Base-by-base conservation (phyloP, 2,329 filamentous ascomycete genomes). In the Botryotinia calthae region DNA sequence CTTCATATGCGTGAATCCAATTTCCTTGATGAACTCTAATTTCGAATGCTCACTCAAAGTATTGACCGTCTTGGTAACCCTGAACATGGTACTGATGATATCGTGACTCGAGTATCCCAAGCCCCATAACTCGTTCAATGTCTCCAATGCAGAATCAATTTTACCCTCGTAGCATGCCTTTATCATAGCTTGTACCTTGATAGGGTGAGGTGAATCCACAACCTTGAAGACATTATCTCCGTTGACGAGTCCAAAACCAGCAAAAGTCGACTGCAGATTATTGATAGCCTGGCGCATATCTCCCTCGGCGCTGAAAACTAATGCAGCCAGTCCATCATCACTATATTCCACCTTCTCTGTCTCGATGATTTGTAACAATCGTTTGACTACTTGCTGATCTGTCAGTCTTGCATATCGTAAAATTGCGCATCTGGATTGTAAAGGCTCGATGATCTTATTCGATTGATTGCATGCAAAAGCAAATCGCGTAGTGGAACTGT, bases 281-380 rank as follows among this genome's bases (percentile, higher is more conserved):
- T 99, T 99, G 86, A 99, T 97, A 51, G 96, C 96, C 84, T 99
- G 96, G 74, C 96, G 90, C 96, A 99, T 99, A 81, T 99, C 96
- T 72, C 96, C 96, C 82, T 99, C 96, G 10, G 96, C 96, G 75
- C 92, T 96, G 85, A 99, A 99, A 1, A 99, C 94, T 48, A 99
- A 85, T n/a, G 96, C 96, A 0, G 95, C 96, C 73, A 98, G 86
- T 0, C 96, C 96, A 81, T 98, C 95, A 78, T 99, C 96, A 69
- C 91, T 95, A 83, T 94, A 93, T 81, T 96, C 87, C 62, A 98
- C 94, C 76, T 93, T 90, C 83, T 99, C 96, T 1, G 94, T 94
- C 81, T 96, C 92, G 81, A 94, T 96, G 78, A 99, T 96, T 81
- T 98, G 95, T 83, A 96, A 85, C 75, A 99, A 83, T 58, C 96